Evolutionary conservation across 2,329 filamentous ascomycete genomes (phyloP).

Genomic region (Fusarium nelsonii): DNA sequence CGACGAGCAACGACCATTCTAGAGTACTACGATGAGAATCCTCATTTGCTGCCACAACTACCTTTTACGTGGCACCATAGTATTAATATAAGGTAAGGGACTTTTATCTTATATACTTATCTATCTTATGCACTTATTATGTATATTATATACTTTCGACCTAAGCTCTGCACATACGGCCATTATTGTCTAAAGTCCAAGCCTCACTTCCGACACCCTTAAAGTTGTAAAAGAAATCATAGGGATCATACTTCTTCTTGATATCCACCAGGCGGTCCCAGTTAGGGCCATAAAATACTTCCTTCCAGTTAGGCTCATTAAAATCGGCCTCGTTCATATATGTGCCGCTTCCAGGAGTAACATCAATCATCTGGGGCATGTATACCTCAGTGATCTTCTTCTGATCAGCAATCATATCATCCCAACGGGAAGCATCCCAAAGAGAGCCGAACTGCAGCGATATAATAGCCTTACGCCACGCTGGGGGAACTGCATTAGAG

Average conservation of each 20-base stretch:
- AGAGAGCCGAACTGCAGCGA: constrained; percentile 47
- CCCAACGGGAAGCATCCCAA: constrained; percentile 47
- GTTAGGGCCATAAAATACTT: constrained; percentile 61
- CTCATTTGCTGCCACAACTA: too few species aligned
- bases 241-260: constrained; percentile 65
- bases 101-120: too few species aligned
- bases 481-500: constrained; percentile 56
- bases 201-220: constrained; percentile 65
- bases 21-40: too few species aligned
- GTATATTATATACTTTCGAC: not conserved
- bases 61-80: too few species aligned
- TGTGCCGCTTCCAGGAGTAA: constrained; percentile 58
- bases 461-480: constrained; percentile 55
- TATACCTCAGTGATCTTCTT: constrained; percentile 49
- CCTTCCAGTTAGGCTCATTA: constrained; percentile 57
- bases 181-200: constrained; percentile 52
- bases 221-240: constrained; percentile 60
- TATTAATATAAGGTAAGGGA: too few species aligned
- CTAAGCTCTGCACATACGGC: constrained; percentile 46
- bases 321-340: constrained; percentile 68
- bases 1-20: too few species aligned
- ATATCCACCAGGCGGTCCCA: constrained; percentile 58
- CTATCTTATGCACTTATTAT: too few species aligned
- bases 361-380: constrained; percentile 46
- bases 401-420: constrained; percentile 50